A percentile compares a stretch with the other conserved stretches of the same genome.
phyloP scores from a whole-genome alignment of 306 rosid species.

The Betula pendula region DNA sequence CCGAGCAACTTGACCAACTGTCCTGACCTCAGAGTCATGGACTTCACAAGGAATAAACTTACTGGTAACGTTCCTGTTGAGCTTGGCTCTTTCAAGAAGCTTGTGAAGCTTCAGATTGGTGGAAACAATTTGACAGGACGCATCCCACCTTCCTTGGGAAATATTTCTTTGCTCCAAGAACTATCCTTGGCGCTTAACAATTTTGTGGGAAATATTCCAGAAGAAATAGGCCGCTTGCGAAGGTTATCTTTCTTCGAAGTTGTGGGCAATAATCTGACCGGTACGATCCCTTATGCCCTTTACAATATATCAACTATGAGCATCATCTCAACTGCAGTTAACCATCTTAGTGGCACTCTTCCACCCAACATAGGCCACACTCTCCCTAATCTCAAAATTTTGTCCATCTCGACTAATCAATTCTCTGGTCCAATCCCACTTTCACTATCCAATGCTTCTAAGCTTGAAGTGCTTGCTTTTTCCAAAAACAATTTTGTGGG shows the following conservation, averaged over 20 bases:
- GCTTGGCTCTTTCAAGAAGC: constrained; percentile 25
- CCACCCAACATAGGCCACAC: background rate
- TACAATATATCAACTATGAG: constrained; percentile 41
- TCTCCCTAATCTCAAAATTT: constrained; percentile 3
- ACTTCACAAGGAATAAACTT: background rate
- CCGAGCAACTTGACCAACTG: constrained; percentile 35
- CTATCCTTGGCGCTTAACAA: background rate
- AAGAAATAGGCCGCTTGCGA: constrained; percentile 22
- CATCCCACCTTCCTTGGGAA: constrained; percentile 41
- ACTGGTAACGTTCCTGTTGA: constrained; percentile 13
- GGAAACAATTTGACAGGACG: constrained; percentile 26
- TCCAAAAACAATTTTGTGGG: constrained; percentile 2
- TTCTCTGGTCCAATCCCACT: constrained; percentile 38
- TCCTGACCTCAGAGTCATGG: background rate
- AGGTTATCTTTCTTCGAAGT: background rate
- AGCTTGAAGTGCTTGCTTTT: background rate
- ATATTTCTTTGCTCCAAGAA: constrained; percentile 21
- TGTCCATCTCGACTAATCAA: constrained; percentile 17
- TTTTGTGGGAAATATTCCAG: constrained; percentile 35
- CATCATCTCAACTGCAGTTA: accelerated
- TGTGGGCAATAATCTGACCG: constrained; percentile 7
- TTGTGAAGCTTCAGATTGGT: background rate
- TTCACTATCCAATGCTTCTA: constrained; percentile 39
- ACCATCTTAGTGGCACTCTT: too few species aligned
- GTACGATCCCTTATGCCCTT: constrained; percentile 35